Evolutionary conservation across 2,329 filamentous ascomycete species (phyloP).

Genomic region (Thielaviopsis cerberus): DNA sequence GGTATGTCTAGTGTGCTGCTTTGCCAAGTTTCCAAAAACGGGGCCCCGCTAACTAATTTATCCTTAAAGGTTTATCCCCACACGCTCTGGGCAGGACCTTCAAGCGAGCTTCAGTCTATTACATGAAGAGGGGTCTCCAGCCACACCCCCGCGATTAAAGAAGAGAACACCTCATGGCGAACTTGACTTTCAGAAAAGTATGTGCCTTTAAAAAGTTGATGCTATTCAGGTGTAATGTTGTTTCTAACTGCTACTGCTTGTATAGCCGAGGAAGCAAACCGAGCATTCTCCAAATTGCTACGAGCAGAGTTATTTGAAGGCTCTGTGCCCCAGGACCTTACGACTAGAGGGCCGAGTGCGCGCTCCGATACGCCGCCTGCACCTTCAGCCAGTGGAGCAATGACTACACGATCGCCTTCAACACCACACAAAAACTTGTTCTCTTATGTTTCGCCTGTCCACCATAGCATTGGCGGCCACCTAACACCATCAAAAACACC

Average conservation of each 20-base stretch:
- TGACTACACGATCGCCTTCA: slow-evolving; percentile 66
- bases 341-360: slow-evolving; percentile 7
- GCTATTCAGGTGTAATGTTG: not conserved
- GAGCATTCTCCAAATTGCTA: slow-evolving; percentile 73
- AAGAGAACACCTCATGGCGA: slow-evolving; percentile 76
- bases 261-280: slow-evolving; percentile 76
- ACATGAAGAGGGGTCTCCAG: slow-evolving; percentile 81
- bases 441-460: slow-evolving; percentile 66
- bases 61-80: slow-evolving; percentile 68
- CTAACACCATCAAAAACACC: slow-evolving; percentile 79
- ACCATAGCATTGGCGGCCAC: slow-evolving; percentile 55
- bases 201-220: slow-evolving; percentile 17
- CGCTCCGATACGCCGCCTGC: slow-evolving; percentile 62
- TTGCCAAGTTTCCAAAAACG: not conserved
- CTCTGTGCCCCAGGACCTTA: slow-evolving; percentile 54
- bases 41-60: not conserved
- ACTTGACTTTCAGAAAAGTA: slow-evolving; percentile 85
- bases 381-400: slow-evolving; percentile 39
- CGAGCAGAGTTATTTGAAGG: slow-evolving; percentile 84
- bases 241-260: not conserved
- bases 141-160: slow-evolving; percentile 70
- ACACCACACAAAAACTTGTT: slow-evolving; percentile 97
- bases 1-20: slow-evolving; percentile 26
- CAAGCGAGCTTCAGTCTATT: slow-evolving; percentile 83
- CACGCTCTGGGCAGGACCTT: slow-evolving; percentile 78